Conservation (phyloP, 768 basidiomycete species). For the Mycena olivaceomarginata region DNA sequence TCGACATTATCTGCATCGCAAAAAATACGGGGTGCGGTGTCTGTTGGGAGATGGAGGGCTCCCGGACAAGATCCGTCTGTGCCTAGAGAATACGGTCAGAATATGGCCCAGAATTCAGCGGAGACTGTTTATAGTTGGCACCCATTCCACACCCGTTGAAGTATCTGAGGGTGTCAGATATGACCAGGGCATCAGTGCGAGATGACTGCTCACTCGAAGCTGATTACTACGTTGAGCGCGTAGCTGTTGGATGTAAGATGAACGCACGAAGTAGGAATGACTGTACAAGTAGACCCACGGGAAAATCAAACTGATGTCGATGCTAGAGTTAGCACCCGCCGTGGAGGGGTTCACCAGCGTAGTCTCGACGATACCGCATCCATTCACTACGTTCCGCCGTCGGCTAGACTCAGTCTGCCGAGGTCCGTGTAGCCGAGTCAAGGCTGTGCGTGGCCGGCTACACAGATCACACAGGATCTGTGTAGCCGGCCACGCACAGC, state of each 20-base stretch:
- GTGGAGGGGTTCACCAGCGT: conserved; percentile 11
- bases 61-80: conserved; percentile 1
- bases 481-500: too few species aligned
- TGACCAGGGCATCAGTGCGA: too few species aligned
- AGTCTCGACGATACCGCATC: conserved; percentile 1
- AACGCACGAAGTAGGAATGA: background rate
- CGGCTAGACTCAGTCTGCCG: too few species aligned
- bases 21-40: background rate
- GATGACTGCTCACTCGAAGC: conserved; percentile 3
- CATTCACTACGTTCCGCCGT: too few species aligned
- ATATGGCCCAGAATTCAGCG: background rate
- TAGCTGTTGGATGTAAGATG: background rate
- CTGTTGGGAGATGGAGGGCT: too few species aligned
- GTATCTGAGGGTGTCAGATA: background rate
- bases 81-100: background rate
- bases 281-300: background rate
- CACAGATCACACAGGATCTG: too few species aligned
- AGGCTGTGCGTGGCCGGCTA: too few species aligned
- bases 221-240: background rate
- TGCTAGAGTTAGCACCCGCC: background rate
- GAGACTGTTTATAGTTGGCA: background rate
- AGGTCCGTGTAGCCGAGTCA: too few species aligned
- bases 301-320: background rate
- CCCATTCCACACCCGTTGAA: conserved; percentile 14
- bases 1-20: conserved; percentile 5